phyloP scores from a whole-genome alignment of 1,139 yeast species.

The Candida sp. region DNA sequence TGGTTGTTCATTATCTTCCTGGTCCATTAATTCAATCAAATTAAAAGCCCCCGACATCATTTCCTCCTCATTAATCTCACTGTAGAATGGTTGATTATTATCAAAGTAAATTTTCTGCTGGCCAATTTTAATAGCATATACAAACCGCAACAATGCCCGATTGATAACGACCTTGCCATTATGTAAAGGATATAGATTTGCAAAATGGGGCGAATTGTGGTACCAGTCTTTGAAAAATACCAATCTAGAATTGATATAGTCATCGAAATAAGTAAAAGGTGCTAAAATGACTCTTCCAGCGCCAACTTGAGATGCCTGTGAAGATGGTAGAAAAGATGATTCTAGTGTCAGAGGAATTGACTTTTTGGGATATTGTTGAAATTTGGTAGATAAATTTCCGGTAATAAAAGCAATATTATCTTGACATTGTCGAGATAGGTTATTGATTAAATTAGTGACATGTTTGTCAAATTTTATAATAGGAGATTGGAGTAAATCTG shows the following conservation, averaged over 20 bases:
- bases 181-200: slow-evolving; percentile 8
- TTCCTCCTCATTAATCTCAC: slow-evolving; percentile 4
- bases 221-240: slow-evolving; percentile 39
- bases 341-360: neutral
- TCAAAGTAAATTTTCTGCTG: slow-evolving; percentile 20
- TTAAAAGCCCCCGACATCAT: neutral
- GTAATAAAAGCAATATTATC: slow-evolving; percentile 22
- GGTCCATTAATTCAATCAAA: slow-evolving; percentile 6
- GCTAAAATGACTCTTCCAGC: slow-evolving; percentile 17
- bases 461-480: slow-evolving; percentile 29
- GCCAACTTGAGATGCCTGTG: slow-evolving; percentile 4
- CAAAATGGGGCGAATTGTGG: slow-evolving; percentile 22
- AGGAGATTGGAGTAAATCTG: slow-evolving; percentile 32
- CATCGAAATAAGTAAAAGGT: slow-evolving; percentile 14
- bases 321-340: slow-evolving; percentile 5
- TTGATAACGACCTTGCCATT: slow-evolving; percentile 5
- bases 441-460: slow-evolving; percentile 21
- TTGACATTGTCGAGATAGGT: slow-evolving; percentile 21
- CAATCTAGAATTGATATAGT: slow-evolving; percentile 23
- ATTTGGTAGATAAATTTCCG: slow-evolving; percentile 31
- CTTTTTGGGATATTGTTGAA: slow-evolving; percentile 9
- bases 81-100: slow-evolving; percentile 13
- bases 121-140: slow-evolving; percentile 19
- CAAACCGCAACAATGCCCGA: slow-evolving; percentile 13
- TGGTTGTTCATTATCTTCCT: neutral